Conservation (phyloP, 225 moss, liverwort and hornwort species). For the Polytrichum commune region DNA sequence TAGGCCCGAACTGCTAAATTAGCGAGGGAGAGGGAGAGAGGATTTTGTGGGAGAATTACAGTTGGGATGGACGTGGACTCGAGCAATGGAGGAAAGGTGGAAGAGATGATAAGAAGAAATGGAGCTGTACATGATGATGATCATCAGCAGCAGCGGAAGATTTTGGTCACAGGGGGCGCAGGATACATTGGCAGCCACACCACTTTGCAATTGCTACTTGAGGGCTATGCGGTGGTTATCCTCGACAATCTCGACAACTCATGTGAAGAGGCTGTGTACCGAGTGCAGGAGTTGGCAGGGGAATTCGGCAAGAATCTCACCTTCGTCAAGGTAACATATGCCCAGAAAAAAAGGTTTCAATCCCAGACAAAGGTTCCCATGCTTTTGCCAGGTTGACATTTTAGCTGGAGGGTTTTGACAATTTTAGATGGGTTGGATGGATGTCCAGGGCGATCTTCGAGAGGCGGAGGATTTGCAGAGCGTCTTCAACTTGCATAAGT, state of each 20-base stretch:
- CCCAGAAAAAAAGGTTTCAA: background rate
- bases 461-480: constrained; percentile 33
- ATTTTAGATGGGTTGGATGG: background rate
- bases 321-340: constrained; percentile 37
- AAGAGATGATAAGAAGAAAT: too few species aligned
- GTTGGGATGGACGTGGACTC: too few species aligned
- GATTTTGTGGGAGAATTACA: too few species aligned
- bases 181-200: constrained; percentile 67
- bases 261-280: constrained; percentile 51
- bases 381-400: background rate
- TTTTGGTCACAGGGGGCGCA: constrained; percentile 60
- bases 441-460: constrained; percentile 44
- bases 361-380: background rate
- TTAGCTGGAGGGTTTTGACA: background rate
- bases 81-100: too few species aligned
- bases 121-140: background rate
- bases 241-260: constrained; percentile 63
- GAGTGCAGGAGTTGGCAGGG: constrained; percentile 43
- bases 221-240: constrained; percentile 52
- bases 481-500: constrained; percentile 44
- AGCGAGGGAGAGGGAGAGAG: too few species aligned
- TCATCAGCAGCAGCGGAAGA: constrained; percentile 10
- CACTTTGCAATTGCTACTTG: constrained; percentile 45
- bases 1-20: too few species aligned
- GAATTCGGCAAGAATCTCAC: constrained; percentile 38